phyloP scores from a whole-genome alignment of 768 basidiomycete genomes.

The Boletus eberwhitei region DNA sequence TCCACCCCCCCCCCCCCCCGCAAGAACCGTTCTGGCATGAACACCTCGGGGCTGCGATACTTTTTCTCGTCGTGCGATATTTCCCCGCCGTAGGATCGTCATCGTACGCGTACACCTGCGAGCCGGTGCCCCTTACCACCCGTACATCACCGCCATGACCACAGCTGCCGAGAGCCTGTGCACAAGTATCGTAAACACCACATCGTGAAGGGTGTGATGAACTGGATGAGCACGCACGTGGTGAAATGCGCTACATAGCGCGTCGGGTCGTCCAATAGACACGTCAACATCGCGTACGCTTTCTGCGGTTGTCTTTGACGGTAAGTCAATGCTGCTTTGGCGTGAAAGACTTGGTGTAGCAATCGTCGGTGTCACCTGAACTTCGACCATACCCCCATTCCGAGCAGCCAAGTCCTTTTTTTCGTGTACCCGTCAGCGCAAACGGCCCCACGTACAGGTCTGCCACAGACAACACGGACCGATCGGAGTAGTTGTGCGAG shows the following conservation, averaged over 20 bases:
- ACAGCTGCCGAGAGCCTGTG: background rate
- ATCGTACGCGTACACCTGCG: background rate
- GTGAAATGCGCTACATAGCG: slow-evolving; percentile 9
- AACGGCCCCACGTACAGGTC: slow-evolving; percentile 1
- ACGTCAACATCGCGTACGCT: slow-evolving; percentile 6
- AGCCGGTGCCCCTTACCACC: background rate
- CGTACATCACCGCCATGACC: slow-evolving; percentile 19
- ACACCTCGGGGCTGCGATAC: slow-evolving; percentile 32
- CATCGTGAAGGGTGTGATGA: background rate
- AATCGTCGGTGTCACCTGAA: slow-evolving; percentile 23
- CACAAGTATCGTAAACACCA: background rate
- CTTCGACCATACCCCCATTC: slow-evolving; percentile 20
- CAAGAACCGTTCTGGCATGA: slow-evolving; percentile 40
- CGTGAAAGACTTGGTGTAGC: slow-evolving; percentile 16
- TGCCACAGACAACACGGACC: background rate
- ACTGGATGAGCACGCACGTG: slow-evolving; percentile 1
- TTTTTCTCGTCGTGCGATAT: slow-evolving; percentile 31
- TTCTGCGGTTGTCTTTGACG: slow-evolving; percentile 13
- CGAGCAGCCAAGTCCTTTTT: slow-evolving; percentile 15
- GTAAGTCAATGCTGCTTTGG: slow-evolving; percentile 7
- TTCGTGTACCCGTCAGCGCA: background rate
- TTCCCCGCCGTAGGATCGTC: slow-evolving; percentile 24
- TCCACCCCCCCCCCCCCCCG: no score
- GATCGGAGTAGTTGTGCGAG: slow-evolving; percentile 46
- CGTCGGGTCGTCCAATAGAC: slow-evolving; percentile 7